Percentiles rank a stretch among this genome's conserved stretches.
phyloP scores from a whole-genome alignment of 768 basidiomycete species.

The Ramaria sp. region DNA sequence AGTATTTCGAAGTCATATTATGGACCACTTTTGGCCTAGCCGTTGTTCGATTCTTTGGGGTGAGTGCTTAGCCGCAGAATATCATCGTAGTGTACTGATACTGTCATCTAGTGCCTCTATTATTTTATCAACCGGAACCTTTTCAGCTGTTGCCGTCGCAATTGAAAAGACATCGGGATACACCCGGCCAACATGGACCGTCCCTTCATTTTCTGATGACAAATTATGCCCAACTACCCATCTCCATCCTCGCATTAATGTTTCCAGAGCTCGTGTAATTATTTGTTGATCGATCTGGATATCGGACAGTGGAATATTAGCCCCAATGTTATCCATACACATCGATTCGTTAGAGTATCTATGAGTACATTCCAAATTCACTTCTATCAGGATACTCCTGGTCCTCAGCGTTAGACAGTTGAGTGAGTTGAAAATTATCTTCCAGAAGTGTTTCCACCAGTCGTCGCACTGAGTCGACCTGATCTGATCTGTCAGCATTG shows the following conservation, averaged over 20 bases:
- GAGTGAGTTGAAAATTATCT: neutral
- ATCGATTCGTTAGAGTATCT: slow-evolving; percentile 6
- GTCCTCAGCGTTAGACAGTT: neutral
- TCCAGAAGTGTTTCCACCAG: slow-evolving; percentile 4
- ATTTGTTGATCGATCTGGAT: slow-evolving; percentile 3
- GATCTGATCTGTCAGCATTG: neutral
- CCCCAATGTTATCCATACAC: neutral
- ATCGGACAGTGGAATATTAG: neutral
- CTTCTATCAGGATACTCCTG: slow-evolving; percentile 18
- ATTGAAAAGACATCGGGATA: slow-evolving; percentile 26
- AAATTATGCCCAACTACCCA: neutral
- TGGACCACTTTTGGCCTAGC: slow-evolving; percentile 72
- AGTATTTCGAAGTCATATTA: slow-evolving; percentile 72
- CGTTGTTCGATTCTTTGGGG: slow-evolving; percentile 63
- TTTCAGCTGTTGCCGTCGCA: slow-evolving; percentile 71
- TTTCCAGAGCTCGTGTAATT: neutral
- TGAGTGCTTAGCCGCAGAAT: slow-evolving; percentile 27
- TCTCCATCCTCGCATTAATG: neutral
- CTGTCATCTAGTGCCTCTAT: slow-evolving; percentile 49
- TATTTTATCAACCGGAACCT: slow-evolving; percentile 79
- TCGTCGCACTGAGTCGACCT: neutral
- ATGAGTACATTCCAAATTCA: slow-evolving; percentile 54
- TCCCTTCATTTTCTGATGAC: neutral
- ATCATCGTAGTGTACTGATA: neutral
- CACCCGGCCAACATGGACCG: neutral